These are phyloP conservation scores for Hordeum marinum DNA, from an alignment of 176 grass and related monocot genomes.

Conservation along the genomic window DNA sequence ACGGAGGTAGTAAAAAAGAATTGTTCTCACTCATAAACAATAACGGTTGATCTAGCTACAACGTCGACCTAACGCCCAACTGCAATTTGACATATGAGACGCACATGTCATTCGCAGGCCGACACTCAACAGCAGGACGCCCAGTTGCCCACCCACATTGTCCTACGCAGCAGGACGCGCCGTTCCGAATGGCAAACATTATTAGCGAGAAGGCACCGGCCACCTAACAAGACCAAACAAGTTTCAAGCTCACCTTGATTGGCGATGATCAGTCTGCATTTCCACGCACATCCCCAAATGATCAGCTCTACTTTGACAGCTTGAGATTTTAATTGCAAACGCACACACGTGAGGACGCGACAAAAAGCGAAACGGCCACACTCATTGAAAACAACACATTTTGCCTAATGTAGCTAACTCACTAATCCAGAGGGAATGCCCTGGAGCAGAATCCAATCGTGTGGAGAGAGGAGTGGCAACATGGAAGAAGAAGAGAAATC, in stretches of 20 bases:
- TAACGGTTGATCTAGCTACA: not conserved
- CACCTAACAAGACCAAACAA: slow-evolving; percentile 28
- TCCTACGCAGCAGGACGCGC: not conserved
- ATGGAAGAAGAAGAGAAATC: slow-evolving; percentile 3
- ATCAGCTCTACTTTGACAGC: slow-evolving; percentile 4
- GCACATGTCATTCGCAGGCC: not conserved
- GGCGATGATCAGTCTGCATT: not conserved
- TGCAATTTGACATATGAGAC: not conserved
- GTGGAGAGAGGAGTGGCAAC: not conserved
- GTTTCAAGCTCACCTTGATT: not conserved
- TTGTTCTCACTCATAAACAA: too few relatives aligned
- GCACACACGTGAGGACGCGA: not conserved
- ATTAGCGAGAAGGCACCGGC: slow-evolving; percentile 22
- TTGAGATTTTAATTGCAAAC: not conserved
- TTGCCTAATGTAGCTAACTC: not conserved
- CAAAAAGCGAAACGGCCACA: not conserved
- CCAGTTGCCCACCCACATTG: not conserved
- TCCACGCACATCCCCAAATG: slow-evolving; percentile 24
- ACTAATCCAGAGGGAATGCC: slow-evolving; percentile 25
- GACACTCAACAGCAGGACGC: not conserved
- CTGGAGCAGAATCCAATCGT: slow-evolving; percentile 21
- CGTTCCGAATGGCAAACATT: not conserved
- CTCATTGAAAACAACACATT: slow-evolving; percentile 5
- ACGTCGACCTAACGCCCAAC: not conserved
- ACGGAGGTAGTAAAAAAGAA: too few relatives aligned